Base-by-base conservation (phyloP, 2,329 filamentous ascomycete genomes). In the Trichoderma koningiopsis region DNA sequence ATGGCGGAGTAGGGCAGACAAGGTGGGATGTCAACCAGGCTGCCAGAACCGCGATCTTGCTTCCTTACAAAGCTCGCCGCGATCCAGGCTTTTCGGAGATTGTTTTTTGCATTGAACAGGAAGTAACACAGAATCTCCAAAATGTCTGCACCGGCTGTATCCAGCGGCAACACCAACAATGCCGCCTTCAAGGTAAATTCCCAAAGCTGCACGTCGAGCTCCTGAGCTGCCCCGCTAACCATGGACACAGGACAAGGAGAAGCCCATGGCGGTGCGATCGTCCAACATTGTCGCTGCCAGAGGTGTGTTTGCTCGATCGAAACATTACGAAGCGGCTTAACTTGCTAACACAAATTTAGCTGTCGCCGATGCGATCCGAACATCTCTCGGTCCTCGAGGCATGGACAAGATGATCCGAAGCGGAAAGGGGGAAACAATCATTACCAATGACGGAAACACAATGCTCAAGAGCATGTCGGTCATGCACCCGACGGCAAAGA, bases 401-500 rank as follows among this genome's bases (percentile, higher is more conserved):
- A 97, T 97, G 94, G 94, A 97, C 85, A 97, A 97, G 86, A 97
- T 97, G 94, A 98, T 99, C 77, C 92, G 96, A 86, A 96, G 92
- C 71, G 92, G 94, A 80, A 97, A 93, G 84, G 96, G 95, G 83
- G 93, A 97, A 82, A 97, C 94, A 70, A 96, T 98, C 81, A 99
- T 99, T 84, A 99, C 96, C 78, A 99, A 99, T 86, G 96, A 99
- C 83, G 96, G 96, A 81, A 97, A 96, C 85, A 99, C 96, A 69
- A 99, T 99, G 95, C 85, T 99, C 78, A 97, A 92, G 84, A 95
- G 95, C 85, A 98, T 99, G 96, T 92, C 93, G 73, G 96, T 99
- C 74, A 94, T 99, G 91, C 96, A 99, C 80, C 96, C 96, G n/a
- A 97, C 96, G 60, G 96, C 96, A 63, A 97, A 97, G 85, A 99